A percentile compares a stretch with the other conserved stretches of the same genome.
Evolutionary conservation across 768 basidiomycete species (phyloP).

Genomic region (Leucogyrophana mollusca): DNA sequence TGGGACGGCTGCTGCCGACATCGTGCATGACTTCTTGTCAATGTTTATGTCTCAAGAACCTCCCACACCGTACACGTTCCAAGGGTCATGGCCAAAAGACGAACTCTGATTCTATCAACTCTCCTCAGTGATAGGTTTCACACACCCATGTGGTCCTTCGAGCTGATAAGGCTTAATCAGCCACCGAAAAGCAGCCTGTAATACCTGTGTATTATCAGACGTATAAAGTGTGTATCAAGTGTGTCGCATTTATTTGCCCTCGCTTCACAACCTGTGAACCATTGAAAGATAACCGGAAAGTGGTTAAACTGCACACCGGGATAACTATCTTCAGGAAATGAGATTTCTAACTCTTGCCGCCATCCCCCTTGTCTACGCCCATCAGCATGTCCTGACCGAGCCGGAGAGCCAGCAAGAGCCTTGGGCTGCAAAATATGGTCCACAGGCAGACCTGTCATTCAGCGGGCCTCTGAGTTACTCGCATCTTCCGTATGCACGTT

Average conservation of each 20-base stretch:
- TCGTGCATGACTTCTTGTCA: slow-evolving; percentile 45
- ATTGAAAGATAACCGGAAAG: too few relatives aligned
- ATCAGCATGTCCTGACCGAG: slow-evolving; percentile 2
- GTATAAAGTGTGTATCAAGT: too few relatives aligned
- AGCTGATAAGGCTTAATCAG: neutral
- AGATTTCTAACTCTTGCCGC: slow-evolving; percentile 1
- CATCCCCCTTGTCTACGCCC: slow-evolving; percentile 1
- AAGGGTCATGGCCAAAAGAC: slow-evolving; percentile 13
- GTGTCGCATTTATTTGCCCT: too few relatives aligned
- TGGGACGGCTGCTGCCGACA: slow-evolving; percentile 41
- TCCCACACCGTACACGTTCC: slow-evolving; percentile 16
- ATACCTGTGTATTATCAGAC: neutral
- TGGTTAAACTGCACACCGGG: too few relatives aligned
- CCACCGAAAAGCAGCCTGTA: neutral
- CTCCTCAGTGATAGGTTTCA: too few relatives aligned
- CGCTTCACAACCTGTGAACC: too few relatives aligned
- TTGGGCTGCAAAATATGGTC: slow-evolving; percentile 66
- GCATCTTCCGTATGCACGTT: slow-evolving; percentile 68
- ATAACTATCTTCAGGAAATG: neutral
- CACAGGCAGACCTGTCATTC: slow-evolving; percentile 63
- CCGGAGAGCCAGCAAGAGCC: slow-evolving; percentile 23
- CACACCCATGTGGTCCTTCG: too few relatives aligned
- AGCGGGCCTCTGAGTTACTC: slow-evolving; percentile 77
- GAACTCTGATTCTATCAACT: slow-evolving; percentile 14
- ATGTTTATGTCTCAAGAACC: slow-evolving; percentile 32